Evolutionary conservation across 441 rosid species (phyloP).

Genomic region (Populus hybrid): DNA sequence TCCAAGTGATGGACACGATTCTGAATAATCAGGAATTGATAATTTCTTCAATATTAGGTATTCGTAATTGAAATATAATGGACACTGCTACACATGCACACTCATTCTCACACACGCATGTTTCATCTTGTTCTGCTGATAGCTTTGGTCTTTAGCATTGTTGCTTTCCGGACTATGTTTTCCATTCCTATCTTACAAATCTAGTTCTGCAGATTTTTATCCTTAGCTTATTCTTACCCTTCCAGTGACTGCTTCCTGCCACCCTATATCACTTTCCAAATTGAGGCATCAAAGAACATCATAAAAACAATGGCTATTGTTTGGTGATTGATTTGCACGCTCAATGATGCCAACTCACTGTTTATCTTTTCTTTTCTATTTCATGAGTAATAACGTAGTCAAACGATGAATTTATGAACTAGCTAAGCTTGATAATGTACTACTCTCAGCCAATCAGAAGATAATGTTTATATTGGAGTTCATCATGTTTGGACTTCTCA

Average conservation of each 20-base stretch:
- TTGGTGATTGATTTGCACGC: neutral
- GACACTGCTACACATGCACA: neutral
- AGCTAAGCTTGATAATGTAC: neutral
- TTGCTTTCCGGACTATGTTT: neutral
- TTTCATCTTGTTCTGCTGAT: neutral
- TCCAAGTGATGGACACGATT: neutral
- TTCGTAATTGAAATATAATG: neutral
- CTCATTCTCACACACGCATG: neutral
- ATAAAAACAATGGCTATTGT: neutral
- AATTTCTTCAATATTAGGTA: neutral
- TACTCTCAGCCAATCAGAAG: neutral
- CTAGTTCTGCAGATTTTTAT: neutral
- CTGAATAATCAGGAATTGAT: neutral
- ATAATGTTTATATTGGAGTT: neutral
- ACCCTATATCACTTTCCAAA: neutral
- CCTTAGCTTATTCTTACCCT: neutral
- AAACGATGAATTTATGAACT: neutral
- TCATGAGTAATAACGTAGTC: neutral
- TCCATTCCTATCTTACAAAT: neutral
- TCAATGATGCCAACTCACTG: neutral
- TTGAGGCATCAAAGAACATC: neutral
- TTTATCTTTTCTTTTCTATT: neutral
- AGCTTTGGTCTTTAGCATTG: neutral
- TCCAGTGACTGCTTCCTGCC: neutral
- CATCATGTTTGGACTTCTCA: neutral